Base-by-base conservation (phyloP, 805 yeast genomes). In the Ogataea neopini region DNA sequence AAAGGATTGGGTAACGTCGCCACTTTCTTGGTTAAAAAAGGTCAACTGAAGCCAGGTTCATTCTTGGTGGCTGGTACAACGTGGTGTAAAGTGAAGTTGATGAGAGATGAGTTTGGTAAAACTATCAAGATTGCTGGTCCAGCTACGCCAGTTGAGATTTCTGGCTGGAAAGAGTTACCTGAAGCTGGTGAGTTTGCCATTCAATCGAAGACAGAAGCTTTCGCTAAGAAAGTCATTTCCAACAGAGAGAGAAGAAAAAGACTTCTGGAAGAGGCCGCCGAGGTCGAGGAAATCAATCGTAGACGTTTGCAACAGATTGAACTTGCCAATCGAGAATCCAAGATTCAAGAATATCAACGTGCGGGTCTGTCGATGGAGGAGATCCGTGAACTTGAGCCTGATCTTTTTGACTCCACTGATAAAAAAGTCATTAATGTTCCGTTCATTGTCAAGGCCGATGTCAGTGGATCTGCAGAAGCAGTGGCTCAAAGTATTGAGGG, bases 131-230 rank as follows among this genome's bases (percentile, higher is more conserved):
- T 64, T 25, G 97, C 96, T 0, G 79, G 81, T 0, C 98, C 99
- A 0, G 84, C 96, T 0, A 83, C 86, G 7, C 97, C 98, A 0
- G 95, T 88, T 1, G 96, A 89, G 59, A 74, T 94, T 6, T 77
- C 88, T 63, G 99, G 99, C 0, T 94, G 99, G 99, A 90, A 86
- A 62, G 91, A 83, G 29, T 69, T 91, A 30, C 98, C 98, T 0
- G 87, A 80, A 44, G 94, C 96, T 9, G 99, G 99, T 8, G 96
- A 89, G 52, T 80, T 80, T 53, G 81, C 88, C 1, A 62, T 92
- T 4, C 85, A 89, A 62, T 95, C 94, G 10, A 78, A 79, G 51
- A 80, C 69, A 58, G 97, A 91, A 62, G 72, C 79, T 11, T 65
- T 73, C 29, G 96, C 96, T 6, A 89, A 88, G 59, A 80, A 81